These are phyloP conservation scores for Clathrospora elynae DNA, from an alignment of 2,329 filamentous ascomycete species.

Conservation along the genomic window DNA sequence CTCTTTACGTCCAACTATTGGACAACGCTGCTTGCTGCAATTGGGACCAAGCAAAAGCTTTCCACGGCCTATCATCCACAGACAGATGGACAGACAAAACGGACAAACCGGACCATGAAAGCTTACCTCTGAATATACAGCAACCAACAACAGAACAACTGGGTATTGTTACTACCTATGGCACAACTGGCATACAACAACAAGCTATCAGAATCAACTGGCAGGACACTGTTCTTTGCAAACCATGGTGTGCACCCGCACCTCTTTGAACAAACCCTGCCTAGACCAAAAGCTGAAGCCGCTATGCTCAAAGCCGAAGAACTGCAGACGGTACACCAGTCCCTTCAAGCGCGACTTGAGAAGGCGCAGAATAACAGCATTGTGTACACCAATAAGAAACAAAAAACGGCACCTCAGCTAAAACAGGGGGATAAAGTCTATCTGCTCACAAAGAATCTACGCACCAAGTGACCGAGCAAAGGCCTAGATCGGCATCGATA, in stretches of 20 bases:
- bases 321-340: not conserved
- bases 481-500: no score
- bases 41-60: conserved; percentile 4
- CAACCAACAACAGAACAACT: conserved; percentile 6
- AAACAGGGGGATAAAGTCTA: not conserved
- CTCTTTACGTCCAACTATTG: conserved; percentile 5
- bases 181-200: conserved; percentile 2
- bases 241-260: no score
- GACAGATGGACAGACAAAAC: conserved; percentile 9
- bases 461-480: no score
- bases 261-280: no score
- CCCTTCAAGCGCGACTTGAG: no score
- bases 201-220: not conserved
- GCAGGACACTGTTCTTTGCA: not conserved
- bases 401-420: conserved; percentile 1
- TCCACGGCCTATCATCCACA: conserved; percentile 12
- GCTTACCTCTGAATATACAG: conserved; percentile 1
- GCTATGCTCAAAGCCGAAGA: not conserved
- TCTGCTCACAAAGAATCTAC: no score
- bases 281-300: no score
- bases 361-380: no score
- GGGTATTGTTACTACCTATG: conserved; percentile 3
- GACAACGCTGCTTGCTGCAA: not conserved
- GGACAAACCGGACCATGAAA: conserved; percentile 4
- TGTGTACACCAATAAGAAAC: no score